Evolutionary conservation across 306 rosid species (phyloP), one percentile per base, ranked within the genome.

Genomic region (Cucurbita argyrosperma): DNA sequence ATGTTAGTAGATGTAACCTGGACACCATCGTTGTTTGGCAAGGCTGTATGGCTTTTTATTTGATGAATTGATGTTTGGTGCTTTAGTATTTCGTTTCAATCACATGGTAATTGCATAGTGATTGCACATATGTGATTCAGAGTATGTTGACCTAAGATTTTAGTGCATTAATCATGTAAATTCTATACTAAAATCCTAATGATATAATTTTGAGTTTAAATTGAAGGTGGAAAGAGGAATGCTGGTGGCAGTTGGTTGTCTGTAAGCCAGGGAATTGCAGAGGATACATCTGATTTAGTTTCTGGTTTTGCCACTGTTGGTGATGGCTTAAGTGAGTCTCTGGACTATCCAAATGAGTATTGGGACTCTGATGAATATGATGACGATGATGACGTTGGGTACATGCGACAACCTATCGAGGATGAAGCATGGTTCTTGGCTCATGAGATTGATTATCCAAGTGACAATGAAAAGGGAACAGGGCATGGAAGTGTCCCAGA

Each of bases 281-380:
- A 95, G 79, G 99, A 95, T 81, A 73, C 97, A 49, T 95, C 96
- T 77, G 97, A 91, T 89, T 83, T 89, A 84, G 96, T 95, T 74
- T 95, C 97, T 57, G 97, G 99, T 82, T 95, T 91, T 85, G 96
- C 99, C 53, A 95, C 99, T 35, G 77, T 95, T 82, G 97, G 99
- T 45, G 96, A 89, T 81, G 97, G 97, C 54, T 78, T 95, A 82
- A 87, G 99, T 82, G 97, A 88, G 78, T 86, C 96, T 71, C 72
- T 87, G 79, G 97, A 89, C 84, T 95, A 89, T 81, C 96, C 96
- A 35, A 90, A 89, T 76, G 97, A 94, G 75, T 89, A 91, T 79
- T 95, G 99, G 99, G 97, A 95, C 83, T 95, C 99, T 72, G 99
- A 95, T 87, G 97, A 95, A 74, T 95, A 95, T 76, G 99, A 91